Evolutionary conservation across 2,329 filamentous ascomycete species (phyloP).

Genomic region (Trichophyton simii): DNA sequence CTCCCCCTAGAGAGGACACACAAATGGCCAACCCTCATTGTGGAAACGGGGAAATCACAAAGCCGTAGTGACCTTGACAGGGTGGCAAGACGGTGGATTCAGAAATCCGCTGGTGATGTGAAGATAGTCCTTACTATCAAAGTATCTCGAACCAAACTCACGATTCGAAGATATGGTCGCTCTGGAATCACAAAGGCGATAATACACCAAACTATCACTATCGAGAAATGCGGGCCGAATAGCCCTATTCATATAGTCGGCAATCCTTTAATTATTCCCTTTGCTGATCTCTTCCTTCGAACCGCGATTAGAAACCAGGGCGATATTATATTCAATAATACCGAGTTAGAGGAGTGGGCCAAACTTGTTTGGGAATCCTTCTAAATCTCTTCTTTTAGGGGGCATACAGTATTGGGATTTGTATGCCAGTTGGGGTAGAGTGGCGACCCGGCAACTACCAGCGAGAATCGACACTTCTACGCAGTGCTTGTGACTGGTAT

Average conservation of each 20-base stretch:
- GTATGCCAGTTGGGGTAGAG: neutral
- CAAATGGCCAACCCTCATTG: slow-evolving; percentile 7
- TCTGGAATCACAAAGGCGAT: neutral
- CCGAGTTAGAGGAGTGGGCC: neutral
- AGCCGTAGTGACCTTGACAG: neutral
- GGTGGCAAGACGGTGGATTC: neutral
- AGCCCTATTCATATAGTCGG: neutral
- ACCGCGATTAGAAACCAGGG: neutral
- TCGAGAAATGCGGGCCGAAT: neutral
- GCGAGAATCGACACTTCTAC: slow-evolving; percentile 4
- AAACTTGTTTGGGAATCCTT: neutral
- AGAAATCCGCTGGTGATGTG: neutral
- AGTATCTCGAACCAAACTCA: slow-evolving; percentile 1
- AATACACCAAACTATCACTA: neutral
- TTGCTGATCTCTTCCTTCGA: slow-evolving; percentile 6
- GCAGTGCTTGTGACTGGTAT: slow-evolving; percentile 5
- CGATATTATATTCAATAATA: neutral
- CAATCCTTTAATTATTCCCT: slow-evolving; percentile 7
- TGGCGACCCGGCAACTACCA: slow-evolving; percentile 4
- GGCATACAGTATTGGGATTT: slow-evolving; percentile 5
- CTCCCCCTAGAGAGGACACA: neutral
- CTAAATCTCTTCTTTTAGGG: neutral
- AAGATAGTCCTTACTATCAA: slow-evolving; percentile 3
- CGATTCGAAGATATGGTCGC: neutral
- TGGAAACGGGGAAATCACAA: neutral